These are phyloP conservation scores for Auricularia auricula-judae DNA, from an alignment of 768 basidiomycete species.

Conservation along the genomic window DNA sequence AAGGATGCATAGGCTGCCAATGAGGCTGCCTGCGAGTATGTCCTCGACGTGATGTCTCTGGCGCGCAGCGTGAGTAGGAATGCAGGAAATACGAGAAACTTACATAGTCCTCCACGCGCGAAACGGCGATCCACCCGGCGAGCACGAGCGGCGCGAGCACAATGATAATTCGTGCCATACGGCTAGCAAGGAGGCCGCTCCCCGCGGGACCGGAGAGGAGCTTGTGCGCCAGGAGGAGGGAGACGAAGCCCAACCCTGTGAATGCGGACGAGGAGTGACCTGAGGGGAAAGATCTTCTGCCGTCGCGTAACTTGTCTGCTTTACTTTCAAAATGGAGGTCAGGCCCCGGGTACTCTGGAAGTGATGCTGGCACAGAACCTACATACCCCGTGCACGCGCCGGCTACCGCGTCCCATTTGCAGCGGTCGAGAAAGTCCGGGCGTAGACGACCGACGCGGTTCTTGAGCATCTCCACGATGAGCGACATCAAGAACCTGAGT, in stretches of 20 bases:
- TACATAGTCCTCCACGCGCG: slow-evolving; percentile 56
- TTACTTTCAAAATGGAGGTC: slow-evolving; percentile 14
- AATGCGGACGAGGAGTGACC: slow-evolving; percentile 61
- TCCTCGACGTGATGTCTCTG: slow-evolving; percentile 64
- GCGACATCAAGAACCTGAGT: slow-evolving; percentile 31
- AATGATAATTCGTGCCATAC: slow-evolving; percentile 34
- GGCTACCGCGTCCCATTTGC: slow-evolving; percentile 42
- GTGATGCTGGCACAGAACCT: neutral
- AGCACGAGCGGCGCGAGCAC: slow-evolving; percentile 43
- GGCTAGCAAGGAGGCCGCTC: slow-evolving; percentile 31
- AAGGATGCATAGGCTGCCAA: slow-evolving; percentile 40
- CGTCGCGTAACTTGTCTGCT: slow-evolving; percentile 29
- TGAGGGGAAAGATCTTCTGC: slow-evolving; percentile 55
- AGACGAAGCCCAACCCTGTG: slow-evolving; percentile 51
- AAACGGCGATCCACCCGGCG: slow-evolving; percentile 50
- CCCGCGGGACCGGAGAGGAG: slow-evolving; percentile 34
- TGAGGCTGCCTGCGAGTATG: slow-evolving; percentile 48
- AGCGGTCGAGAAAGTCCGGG: slow-evolving; percentile 57
- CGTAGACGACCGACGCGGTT: slow-evolving; percentile 48
- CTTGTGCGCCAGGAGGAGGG: slow-evolving; percentile 53
- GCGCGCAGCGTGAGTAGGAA: neutral
- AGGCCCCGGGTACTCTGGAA: too few relatives aligned
- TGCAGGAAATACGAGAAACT: slow-evolving; percentile 15
- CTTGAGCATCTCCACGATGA: slow-evolving; percentile 43
- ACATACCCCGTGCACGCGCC: slow-evolving; percentile 45